phyloP scores from a whole-genome alignment of 2,329 filamentous ascomycete genomes.

The Orbilia quercus region DNA sequence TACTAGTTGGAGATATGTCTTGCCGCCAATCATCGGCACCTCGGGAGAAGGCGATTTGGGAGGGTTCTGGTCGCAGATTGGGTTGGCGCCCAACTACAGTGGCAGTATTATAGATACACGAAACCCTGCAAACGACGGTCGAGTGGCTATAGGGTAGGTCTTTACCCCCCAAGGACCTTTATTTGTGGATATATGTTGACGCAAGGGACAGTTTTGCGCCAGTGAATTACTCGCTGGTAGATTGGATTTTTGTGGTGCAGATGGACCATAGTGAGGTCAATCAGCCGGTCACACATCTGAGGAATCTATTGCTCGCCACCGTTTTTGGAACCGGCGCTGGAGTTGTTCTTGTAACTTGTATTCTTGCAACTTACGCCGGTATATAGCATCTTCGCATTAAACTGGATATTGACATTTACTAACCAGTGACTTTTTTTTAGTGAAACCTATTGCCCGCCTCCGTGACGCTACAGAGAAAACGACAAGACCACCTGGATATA shows the following conservation, averaged over 20 bases:
- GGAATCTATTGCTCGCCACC: conserved; percentile 82
- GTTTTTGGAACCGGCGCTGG: conserved; percentile 82
- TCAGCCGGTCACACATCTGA: conserved; percentile 76
- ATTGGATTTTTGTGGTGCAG: conserved; percentile 90
- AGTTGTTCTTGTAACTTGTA: conserved; percentile 77
- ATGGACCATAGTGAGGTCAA: conserved; percentile 80
- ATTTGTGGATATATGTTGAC: conserved; percentile 1
- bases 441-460: conserved; percentile 80
- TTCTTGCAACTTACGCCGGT: conserved; percentile 79
- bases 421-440: conserved; percentile 68
- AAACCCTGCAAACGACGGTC: conserved; percentile 34
- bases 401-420: neutral
- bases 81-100: conserved; percentile 7
- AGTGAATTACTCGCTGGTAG: conserved; percentile 67
- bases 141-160: conserved; percentile 44
- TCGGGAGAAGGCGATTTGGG: conserved; percentile 37
- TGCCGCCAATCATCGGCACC: conserved; percentile 36
- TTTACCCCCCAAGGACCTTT: neutral
- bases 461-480: conserved; percentile 79
- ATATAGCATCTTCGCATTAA: neutral
- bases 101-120: conserved; percentile 39
- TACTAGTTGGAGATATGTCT: conserved; percentile 50
- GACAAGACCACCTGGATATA: conserved; percentile 62
- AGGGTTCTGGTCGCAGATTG: conserved; percentile 35
- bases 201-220: conserved; percentile 10